Base-by-base conservation (phyloP, 176 grass and related monocot genomes). In the Metroxylon sagu region DNA sequence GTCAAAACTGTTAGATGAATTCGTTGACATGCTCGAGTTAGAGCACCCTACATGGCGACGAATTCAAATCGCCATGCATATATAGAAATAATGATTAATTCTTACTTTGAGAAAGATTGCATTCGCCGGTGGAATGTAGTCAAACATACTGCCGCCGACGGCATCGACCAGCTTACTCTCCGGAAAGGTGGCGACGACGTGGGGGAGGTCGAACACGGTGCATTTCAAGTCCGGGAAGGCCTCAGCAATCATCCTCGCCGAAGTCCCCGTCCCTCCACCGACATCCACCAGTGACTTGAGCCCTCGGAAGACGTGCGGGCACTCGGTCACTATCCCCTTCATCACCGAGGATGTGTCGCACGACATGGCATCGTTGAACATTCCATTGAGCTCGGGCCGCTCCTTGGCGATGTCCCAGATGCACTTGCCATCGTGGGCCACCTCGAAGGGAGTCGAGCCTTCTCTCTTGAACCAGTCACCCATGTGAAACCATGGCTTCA, bases 41-140 rank as follows among this genome's bases (percentile, higher is more conserved):
- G n/a, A n/a, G n/a, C n/a, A n/a, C n/a, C n/a, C n/a, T n/a, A n/a
- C n/a, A n/a, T n/a, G n/a, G n/a, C n/a, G n/a, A 6, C 5, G 5
- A 30, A 30, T 5, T 5, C 29, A 6, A 5, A 30, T 30, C 30
- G 30, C 30, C 30, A 75, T 18, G 5, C 23, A 75, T 51, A 48
- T 65, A 64, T 15, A 75, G 61, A 75, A 65, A 17, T 30, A 66
- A 25, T 52, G 56, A 64, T 59, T 26, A 50, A 29, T 16, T 0
- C 1, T 16, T 70, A 90, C 87, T 72, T 86, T 90, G 5, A 91
- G 48, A 2, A 91, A 67, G 3, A 86, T n/a, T 23, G 60, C 82
- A 6, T 82, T 14, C 4, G 85, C n/a, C n/a, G n/a, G n/a, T n/a
- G n/a, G n/a, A n/a, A n/a, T n/a, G n/a, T n/a, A n/a, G n/a, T n/a